Base-by-base conservation (phyloP, 2,329 filamentous ascomycete genomes). In the Chaetothyriales sp. region DNA sequence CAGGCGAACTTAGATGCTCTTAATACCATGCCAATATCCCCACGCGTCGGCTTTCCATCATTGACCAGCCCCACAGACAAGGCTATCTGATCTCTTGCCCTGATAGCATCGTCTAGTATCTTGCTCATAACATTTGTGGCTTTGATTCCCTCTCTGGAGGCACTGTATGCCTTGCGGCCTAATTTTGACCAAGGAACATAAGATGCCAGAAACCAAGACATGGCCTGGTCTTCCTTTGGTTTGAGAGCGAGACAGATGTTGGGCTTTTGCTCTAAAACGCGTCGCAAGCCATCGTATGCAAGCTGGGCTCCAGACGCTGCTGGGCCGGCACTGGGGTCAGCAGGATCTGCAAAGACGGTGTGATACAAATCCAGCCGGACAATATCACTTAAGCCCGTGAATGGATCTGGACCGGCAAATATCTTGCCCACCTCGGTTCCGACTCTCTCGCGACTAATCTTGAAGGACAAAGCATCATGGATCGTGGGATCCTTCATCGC, bases 371-470 rank as follows among this genome's bases (percentile, higher is more conserved):
- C 52, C 42, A 59, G 51, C 1, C 55, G 50, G 28, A 59, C 50
- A 49, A 61, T 55, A 42, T 54, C 52, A 12, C 46, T 57, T 19
- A 61, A 44, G 20, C 57, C 59, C 1, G 52, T 53, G 47, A 53
- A 55, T 10, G 59, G 55, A 46, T 59, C 52, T 2, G 58, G 63
- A 77, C 85, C 84, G 66, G 79, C 83, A 18, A 96, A 71, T 81
- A 94, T 94, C 73, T 96, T 96, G 62, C 90, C 85, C 2, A 95
- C 61, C 64, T 98, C 92, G 3, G 83, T 77, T 0, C 87, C 86
- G 1, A 98, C 81, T 51, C 92, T 76, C 66, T 98, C 92, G 50
- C 88, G 80, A 61, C 86, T 95, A 58, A 98, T 96, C 65, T 98
- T 98, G 26, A 83, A 66, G 47, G 77, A 79, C n/a, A 98, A 70